Evolutionary conservation across 805 yeast species (phyloP).

Genomic region (Nakazawaea populi): DNA sequence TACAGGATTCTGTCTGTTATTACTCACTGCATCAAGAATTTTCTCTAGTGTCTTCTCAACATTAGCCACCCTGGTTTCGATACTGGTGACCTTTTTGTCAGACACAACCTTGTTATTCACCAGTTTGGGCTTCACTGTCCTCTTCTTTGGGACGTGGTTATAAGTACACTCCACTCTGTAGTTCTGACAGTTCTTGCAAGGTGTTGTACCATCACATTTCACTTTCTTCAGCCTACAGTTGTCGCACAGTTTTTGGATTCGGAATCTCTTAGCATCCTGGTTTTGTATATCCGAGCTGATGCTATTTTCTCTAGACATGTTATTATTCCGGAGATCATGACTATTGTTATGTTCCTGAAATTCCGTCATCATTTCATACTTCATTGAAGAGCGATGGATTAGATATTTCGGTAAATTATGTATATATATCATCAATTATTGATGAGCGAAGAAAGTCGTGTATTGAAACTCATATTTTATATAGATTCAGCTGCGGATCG

Average conservation of each 20-base stretch:
- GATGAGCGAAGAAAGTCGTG: no score
- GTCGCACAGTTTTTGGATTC: conserved; percentile 44
- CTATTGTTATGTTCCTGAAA: background rate
- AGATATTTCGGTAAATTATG: no score
- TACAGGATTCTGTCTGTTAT: background rate
- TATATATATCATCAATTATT: no score
- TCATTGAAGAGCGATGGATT: background rate
- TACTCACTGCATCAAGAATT: background rate
- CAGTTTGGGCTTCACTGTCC: conserved; percentile 9
- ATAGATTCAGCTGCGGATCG: no score
- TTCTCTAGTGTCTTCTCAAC: conserved; percentile 1
- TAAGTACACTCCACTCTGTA: conserved; percentile 30
- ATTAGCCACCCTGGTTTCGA: background rate
- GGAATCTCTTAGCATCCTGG: conserved; percentile 3
- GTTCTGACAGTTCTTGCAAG: conserved; percentile 35
- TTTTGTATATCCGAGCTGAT: background rate
- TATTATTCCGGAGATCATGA: background rate
- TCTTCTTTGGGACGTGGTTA: conserved; percentile 25
- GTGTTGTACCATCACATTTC: conserved; percentile 42
- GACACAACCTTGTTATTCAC: background rate
- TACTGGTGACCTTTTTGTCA: background rate
- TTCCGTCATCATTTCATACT: background rate
- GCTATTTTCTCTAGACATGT: background rate
- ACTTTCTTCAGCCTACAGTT: conserved; percentile 42
- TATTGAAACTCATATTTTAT: no score